phyloP scores from a whole-genome alignment of 768 basidiomycete species.

The Ramaria sp. region DNA sequence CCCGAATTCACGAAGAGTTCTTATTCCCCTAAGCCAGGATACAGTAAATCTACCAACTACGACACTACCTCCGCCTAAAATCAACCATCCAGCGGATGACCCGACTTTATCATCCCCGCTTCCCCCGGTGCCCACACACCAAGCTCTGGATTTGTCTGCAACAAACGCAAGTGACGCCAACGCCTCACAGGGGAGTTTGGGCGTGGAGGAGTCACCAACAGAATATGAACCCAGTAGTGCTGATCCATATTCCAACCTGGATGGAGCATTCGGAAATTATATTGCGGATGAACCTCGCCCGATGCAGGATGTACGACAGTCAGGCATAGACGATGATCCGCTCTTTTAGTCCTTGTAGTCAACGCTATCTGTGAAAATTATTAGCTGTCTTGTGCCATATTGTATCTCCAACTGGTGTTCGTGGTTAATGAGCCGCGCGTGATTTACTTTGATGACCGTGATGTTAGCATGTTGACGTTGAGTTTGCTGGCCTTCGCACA shows the following conservation, averaged over 20 bases:
- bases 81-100: not conserved
- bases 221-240: conserved; percentile 2
- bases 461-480: conserved; percentile 52
- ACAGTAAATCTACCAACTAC: not conserved
- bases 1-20: conserved; percentile 59
- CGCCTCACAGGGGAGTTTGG: conserved; percentile 29
- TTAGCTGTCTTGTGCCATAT: not conserved
- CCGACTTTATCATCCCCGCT: not conserved
- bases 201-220: conserved; percentile 17
- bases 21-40: conserved; percentile 46
- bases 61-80: conserved; percentile 2
- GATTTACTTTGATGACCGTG: no score
- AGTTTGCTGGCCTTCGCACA: conserved; percentile 54
- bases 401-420: not conserved
- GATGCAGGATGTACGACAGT: conserved; percentile 23
- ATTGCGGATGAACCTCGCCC: conserved; percentile 64
- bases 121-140: not conserved
- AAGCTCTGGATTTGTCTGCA: not conserved
- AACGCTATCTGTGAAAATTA: no score
- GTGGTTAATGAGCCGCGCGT: no score
- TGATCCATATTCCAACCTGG: conserved; percentile 82
- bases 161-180: not conserved
- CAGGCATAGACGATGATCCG: conserved; percentile 54
- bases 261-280: conserved; percentile 65
- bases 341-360: conserved; percentile 34